Evolutionary conservation across 192 early-diverging fungal species (phyloP), one percentile per base, ranked within the genome.

Genomic region (Backusella tarrabulga): DNA sequence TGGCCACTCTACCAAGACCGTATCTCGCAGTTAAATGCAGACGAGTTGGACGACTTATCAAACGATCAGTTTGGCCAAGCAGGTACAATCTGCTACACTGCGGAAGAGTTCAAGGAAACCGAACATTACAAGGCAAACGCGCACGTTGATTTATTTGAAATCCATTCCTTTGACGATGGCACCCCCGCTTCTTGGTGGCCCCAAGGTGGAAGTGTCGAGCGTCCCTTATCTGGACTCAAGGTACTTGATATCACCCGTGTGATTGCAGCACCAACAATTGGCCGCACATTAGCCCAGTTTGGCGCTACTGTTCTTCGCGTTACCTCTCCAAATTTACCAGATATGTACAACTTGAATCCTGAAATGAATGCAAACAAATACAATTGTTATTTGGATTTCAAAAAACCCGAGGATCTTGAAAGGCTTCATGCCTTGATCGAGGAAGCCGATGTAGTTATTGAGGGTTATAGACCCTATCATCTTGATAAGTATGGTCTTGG

Each of bases 361-460:
- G 54, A 56, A 56, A 56, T 56, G 54, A 56, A 56, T 56, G n/a
- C 42, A 44, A 44, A 44, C 42, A 44, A 44, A 44, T 44, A 44
- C 42, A 75, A 75, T 9, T 75, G 74, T 29, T n/a, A 67, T 8
- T 32, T 75, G 60, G 74, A 75, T 2, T 67, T 75, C 9, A 50
- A 35, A 11, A 67, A 75, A 5, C 41, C 34, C 5, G 11, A 34
- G 2, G 54, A 75, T 66, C 40, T 32, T 9, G 6, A 56, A 19
- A 50, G n/a, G 15, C 50, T 75, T 1, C 50, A 66, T 38, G 74
- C 56, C 1, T 32, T 75, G 34, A 23, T 75, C 1, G 74, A 75
- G 36, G 74, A 75, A 67, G 74, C 74, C 2, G 74, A 75, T 40
- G 74, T 75, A 0, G 74, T 75, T 4, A 63, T 75, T 32, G 56